Base-by-base conservation (phyloP, 1,139 yeast species). In the Geotrichum aggregatum region DNA sequence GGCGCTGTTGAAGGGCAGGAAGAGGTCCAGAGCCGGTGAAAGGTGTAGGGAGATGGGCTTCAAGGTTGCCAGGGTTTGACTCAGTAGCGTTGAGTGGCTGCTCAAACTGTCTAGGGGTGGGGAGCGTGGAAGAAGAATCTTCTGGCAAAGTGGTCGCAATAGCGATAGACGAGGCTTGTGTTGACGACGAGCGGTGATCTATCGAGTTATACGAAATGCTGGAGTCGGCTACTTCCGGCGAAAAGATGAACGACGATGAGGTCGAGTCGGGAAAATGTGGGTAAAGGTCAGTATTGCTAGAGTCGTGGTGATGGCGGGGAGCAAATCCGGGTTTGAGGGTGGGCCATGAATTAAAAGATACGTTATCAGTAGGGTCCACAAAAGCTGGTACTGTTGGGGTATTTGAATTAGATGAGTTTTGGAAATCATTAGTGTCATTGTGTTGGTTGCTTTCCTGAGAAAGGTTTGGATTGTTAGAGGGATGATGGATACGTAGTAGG, bases 201-300 rank as follows among this genome's bases (percentile, higher is more conserved):
- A 18, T 10, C 4, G 21, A 36, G 16, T n/a, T 21, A 36, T 26
- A 34, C 5, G 38, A n/a, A 34, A 4, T 21, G 18, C n/a, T 13
- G n/a, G 38, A 3, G n/a, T 13, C 7, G 3, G 36, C 5, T 18
- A 13, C 16, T 5, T 33, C 28, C 18, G 31, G 14, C 16, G 48
- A 16, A 30, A 34, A 44, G 22, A 35, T 34, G 10, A 38, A 38
- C 5, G 49, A 30, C 14, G 49, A 46, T 13, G 42, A 18, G 26
- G 49, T 19, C 19, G 43, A 46, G 31, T 22, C 39, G 18, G 39
- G n/a, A 14, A 16, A 3, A 11, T 13, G 16, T 4, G 22, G 30
- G 43, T 39, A 13, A 21, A 18, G 19, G 43, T 39, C 31, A 13
- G n/a, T 21, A 21, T 21, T 38, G 21, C 18, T 34, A 34, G 19